Percentiles rank a stretch among this genome's conserved stretches.
Evolutionary conservation across 2,329 filamentous ascomycete genomes (phyloP).

Genomic region (Botryosphaeria dothidea): DNA sequence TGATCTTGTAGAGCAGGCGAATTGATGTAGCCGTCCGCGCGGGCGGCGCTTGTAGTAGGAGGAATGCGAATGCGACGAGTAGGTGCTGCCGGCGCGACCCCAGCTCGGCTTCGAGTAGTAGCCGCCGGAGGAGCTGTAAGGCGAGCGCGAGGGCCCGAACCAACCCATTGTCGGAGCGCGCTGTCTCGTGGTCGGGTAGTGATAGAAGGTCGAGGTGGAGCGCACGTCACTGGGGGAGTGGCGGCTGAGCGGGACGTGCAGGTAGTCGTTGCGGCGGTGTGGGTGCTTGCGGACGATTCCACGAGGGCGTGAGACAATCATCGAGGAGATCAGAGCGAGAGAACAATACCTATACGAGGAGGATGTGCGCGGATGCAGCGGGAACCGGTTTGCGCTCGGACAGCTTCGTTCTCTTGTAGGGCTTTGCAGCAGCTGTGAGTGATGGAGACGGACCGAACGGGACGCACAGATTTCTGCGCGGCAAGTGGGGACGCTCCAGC

Average conservation of each 20-base stretch:
- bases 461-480: slow-evolving; percentile 18
- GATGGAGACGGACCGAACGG: slow-evolving; percentile 13
- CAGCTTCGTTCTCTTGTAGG: neutral
- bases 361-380: neutral
- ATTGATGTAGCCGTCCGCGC: slow-evolving; percentile 73
- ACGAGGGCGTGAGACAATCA: slow-evolving; percentile 16
- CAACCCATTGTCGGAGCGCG: slow-evolving; percentile 33
- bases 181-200: neutral
- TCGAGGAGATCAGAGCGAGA: neutral
- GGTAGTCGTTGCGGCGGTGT: slow-evolving; percentile 8
- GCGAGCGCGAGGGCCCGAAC: slow-evolving; percentile 34
- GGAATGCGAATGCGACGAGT: slow-evolving; percentile 35
- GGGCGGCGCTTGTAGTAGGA: slow-evolving; percentile 79
- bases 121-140: slow-evolving; percentile 30
- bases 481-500: slow-evolving; percentile 8
- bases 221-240: slow-evolving; percentile 8
- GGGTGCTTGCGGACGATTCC: slow-evolving; percentile 5
- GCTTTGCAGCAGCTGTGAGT: neutral
- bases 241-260: slow-evolving; percentile 3
- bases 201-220: neutral
- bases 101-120: slow-evolving; percentile 31
- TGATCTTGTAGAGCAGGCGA: slow-evolving; percentile 74
- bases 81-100: slow-evolving; percentile 29
- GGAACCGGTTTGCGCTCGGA: neutral
- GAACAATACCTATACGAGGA: slow-evolving; percentile 14